Conservation (phyloP, 768 basidiomycete genomes). For the Pisolithus marmoratus region DNA sequence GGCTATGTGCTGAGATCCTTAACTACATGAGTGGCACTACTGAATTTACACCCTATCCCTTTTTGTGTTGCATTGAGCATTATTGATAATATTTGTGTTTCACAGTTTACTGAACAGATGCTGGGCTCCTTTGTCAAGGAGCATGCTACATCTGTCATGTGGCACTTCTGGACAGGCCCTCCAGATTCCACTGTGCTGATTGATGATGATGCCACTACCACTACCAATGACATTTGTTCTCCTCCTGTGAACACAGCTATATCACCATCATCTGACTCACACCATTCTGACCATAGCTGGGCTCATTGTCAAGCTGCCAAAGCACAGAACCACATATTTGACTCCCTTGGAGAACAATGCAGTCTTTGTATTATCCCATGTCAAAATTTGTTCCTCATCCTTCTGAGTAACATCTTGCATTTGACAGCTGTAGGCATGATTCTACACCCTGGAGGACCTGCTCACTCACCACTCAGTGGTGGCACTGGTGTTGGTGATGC, state of each 20-base stretch:
- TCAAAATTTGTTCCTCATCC: conserved; percentile 70
- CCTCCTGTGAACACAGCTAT: background rate
- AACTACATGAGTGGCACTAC: conserved; percentile 56
- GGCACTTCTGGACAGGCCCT: conserved; percentile 73
- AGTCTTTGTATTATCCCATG: conserved; percentile 81
- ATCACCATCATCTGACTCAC: conserved; percentile 4
- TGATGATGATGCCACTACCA: background rate
- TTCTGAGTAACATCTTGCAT: conserved; percentile 78
- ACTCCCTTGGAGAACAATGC: conserved; percentile 79
- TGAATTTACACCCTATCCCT: background rate
- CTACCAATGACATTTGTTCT: conserved; percentile 6
- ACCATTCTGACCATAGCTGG: conserved; percentile 66
- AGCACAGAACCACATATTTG: conserved; percentile 90
- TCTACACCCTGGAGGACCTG: conserved; percentile 55
- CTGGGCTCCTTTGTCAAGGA: conserved; percentile 83
- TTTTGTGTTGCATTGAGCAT: background rate
- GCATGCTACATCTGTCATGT: conserved; percentile 74
- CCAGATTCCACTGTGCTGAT: conserved; percentile 12
- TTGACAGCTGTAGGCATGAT: conserved; percentile 82
- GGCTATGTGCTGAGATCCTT: conserved; percentile 73
- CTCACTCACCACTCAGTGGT: conserved; percentile 27
- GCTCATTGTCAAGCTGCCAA: conserved; percentile 83
- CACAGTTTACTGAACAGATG: conserved; percentile 82
- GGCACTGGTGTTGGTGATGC: background rate
- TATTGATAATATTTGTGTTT: background rate